These are phyloP conservation scores for Pelargonium myrrhifolium DNA, from an alignment of 441 rosid genomes.

Conservation along the genomic window DNA sequence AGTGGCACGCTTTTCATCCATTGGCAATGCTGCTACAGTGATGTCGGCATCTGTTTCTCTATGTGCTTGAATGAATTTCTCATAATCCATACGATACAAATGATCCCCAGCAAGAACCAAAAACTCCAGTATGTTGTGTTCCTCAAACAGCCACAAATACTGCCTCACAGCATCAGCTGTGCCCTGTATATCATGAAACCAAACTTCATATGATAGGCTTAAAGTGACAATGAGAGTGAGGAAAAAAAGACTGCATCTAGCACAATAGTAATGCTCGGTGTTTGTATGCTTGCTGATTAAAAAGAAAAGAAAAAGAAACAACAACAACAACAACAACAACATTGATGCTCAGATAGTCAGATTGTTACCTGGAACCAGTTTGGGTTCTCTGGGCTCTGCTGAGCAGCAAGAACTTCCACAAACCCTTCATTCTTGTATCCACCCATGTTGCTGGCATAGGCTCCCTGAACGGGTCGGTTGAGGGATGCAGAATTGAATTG, in stretches of 20 bases:
- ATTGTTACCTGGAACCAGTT: constrained; percentile 84
- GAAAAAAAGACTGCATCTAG: too few relatives aligned
- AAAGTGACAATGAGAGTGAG: too few relatives aligned
- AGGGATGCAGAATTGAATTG: constrained; percentile 95
- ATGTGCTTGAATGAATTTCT: constrained; percentile 87
- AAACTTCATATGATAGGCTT: too few relatives aligned
- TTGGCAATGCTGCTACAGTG: constrained; percentile 91
- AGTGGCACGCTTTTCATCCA: constrained; percentile 87
- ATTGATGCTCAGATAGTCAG: too few relatives aligned
- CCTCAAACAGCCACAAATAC: constrained; percentile 88
- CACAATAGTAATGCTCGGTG: too few relatives aligned
- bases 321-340: too few relatives aligned
- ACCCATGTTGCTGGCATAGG: constrained; percentile 90
- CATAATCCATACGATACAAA: constrained; percentile 90
- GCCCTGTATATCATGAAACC: constrained; percentile 38
- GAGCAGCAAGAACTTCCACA: constrained; percentile 95
- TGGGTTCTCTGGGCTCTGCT: constrained; percentile 94
- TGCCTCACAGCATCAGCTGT: constrained; percentile 96
- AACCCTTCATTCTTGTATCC: constrained; percentile 95
- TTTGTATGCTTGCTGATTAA: too few relatives aligned
- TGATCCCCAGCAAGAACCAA: constrained; percentile 91
- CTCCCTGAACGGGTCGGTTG: constrained; percentile 82
- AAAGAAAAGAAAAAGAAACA: too few relatives aligned
- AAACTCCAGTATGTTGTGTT: constrained; percentile 85
- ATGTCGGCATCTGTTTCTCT: constrained; percentile 93